These are phyloP conservation scores for Podospora bellae-mahoneyi DNA, from an alignment of 495 filamentous ascomycete genomes.

Conservation along the genomic window DNA sequence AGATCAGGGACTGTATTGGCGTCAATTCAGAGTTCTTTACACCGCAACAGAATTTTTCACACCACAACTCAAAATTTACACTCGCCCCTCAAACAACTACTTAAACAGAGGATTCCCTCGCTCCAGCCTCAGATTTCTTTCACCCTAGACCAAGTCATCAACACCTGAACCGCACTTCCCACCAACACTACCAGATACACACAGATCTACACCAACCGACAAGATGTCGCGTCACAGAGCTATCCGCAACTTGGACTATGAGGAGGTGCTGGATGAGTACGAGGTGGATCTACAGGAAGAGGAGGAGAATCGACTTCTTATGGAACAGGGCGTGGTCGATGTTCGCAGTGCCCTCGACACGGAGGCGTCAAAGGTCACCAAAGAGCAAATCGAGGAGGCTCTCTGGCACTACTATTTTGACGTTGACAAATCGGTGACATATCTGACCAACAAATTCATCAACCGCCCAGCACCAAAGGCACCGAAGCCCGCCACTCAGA, in stretches of 20 bases:
- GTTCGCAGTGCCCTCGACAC: conserved; percentile 54
- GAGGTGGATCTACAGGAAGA: conserved; percentile 51
- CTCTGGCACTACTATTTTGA: conserved; percentile 97
- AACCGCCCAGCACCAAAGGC: conserved; percentile 34
- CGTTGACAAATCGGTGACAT: conserved; percentile 74
- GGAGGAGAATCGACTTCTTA: conserved; percentile 55
- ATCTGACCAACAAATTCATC: conserved; percentile 62
- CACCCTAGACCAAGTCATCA: neutral
- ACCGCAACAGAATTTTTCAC: too few species aligned
- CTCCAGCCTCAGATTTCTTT: neutral
- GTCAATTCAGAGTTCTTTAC: neutral
- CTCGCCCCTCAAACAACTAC: too few species aligned
- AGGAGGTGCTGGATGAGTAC: conserved; percentile 56
- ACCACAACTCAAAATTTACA: too few species aligned
- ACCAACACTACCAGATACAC: neutral
- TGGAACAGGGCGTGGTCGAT: conserved; percentile 53
- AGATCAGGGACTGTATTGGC: neutral
- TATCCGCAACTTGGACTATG: conserved; percentile 57
- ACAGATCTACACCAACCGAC: neutral
- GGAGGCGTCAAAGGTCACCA: conserved; percentile 52
- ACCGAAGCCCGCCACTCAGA: conserved; percentile 28
- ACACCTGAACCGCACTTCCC: neutral
- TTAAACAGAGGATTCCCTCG: too few species aligned
- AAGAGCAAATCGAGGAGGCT: conserved; percentile 77
- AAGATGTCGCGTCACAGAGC: conserved; percentile 62